A percentile compares a stretch with the other conserved stretches of the same genome.
Evolutionary conservation across 768 basidiomycete species (phyloP).

Genomic region (Pleurotus tuoliensis): DNA sequence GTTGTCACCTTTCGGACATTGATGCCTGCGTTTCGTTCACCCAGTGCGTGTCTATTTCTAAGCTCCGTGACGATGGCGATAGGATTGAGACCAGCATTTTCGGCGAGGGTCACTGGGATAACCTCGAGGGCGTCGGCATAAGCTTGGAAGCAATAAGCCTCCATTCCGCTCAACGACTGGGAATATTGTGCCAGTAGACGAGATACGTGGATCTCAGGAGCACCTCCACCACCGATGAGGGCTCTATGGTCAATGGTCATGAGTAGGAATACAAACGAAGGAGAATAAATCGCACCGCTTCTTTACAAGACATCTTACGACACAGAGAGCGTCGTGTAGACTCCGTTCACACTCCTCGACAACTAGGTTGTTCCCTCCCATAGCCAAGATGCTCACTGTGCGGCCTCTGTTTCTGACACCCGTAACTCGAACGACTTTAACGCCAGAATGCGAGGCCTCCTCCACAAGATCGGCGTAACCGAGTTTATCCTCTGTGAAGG

Average conservation of each 20-base stretch:
- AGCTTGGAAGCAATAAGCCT: conserved; percentile 98
- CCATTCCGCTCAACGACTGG: conserved; percentile 94
- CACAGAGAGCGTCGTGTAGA: conserved; percentile 98
- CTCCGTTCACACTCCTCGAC: conserved; percentile 97
- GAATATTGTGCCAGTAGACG: conserved; percentile 86
- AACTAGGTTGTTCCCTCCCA: conserved; percentile 88
- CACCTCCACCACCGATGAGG: conserved; percentile 93
- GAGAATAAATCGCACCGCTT: conserved; percentile 63
- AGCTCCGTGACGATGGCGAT: conserved; percentile 98
- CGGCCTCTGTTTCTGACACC: conserved; percentile 93
- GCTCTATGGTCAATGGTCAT: conserved; percentile 32
- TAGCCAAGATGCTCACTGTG: conserved; percentile 94
- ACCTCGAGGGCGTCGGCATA: conserved; percentile 98
- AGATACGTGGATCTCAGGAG: conserved; percentile 97
- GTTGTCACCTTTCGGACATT: conserved; percentile 88
- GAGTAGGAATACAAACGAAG: background rate
- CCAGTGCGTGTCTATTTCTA: conserved; percentile 93
- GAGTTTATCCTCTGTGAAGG: conserved; percentile 96
- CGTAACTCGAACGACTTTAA: conserved; percentile 91
- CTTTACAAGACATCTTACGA: conserved; percentile 96
- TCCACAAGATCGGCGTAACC: conserved; percentile 96
- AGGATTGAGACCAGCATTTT: conserved; percentile 97
- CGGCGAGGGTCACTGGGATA: conserved; percentile 95
- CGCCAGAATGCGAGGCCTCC: conserved; percentile 75
- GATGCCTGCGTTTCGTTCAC: conserved; percentile 93